A percentile compares a stretch with the other conserved stretches of the same genome.
These are phyloP conservation scores for Magnolia kwangsiensis DNA, from an alignment of 164 flowering plant species.

Conservation along the genomic window DNA sequence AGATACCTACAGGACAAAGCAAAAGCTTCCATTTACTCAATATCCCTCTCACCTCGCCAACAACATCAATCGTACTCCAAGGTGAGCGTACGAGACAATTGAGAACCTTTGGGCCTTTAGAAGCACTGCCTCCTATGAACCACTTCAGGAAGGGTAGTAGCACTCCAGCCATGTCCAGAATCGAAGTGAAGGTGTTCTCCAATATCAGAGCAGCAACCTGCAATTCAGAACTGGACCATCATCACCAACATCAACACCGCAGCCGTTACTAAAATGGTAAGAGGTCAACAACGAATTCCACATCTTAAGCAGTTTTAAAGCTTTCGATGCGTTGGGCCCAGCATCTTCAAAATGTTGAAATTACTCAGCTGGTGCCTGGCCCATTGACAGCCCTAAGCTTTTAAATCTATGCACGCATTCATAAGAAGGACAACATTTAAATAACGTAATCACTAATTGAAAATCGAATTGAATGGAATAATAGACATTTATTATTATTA, in stretches of 20 bases:
- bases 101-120: conserved; percentile 72
- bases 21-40: neutral
- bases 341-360: neutral
- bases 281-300: neutral
- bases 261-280: neutral
- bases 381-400: neutral
- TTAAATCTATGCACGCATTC: too few species aligned
- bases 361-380: neutral
- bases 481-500: too few species aligned
- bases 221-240: conserved; percentile 4
- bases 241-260: too few species aligned
- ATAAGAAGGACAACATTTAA: too few species aligned
- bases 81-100: conserved; percentile 92
- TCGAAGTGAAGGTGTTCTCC: conserved; percentile 98
- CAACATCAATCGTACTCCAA: conserved; percentile 81
- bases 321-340: neutral
- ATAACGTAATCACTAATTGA: too few species aligned
- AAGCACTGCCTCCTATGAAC: conserved; percentile 81
- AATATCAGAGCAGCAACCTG: conserved; percentile 84
- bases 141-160: conserved; percentile 82
- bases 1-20: neutral
- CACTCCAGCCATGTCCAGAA: conserved; percentile 98
- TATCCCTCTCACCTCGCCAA: conserved; percentile 65
- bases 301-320: neutral
- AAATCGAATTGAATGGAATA: too few species aligned